phyloP scores from a whole-genome alignment of 2,329 filamentous ascomycete species.

The Trichoderma oligosporum region DNA sequence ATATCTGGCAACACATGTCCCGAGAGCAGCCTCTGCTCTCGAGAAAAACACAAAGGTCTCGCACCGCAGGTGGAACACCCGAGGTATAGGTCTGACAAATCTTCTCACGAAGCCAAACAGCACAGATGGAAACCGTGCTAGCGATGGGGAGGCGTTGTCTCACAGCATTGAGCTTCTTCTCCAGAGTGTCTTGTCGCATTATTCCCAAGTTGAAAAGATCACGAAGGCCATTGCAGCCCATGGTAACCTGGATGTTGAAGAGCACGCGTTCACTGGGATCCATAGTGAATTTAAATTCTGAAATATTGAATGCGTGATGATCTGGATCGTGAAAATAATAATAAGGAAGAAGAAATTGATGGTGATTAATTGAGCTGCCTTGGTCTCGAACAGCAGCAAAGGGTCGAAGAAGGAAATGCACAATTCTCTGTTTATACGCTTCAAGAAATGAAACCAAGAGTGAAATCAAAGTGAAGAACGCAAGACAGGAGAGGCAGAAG shows the following conservation, averaged over 20 bases:
- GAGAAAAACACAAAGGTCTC: slow-evolving; percentile 5
- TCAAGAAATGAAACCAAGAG: neutral
- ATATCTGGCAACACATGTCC: slow-evolving; percentile 14
- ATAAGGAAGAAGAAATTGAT: neutral
- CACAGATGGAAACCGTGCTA: slow-evolving; percentile 27
- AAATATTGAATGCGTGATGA: neutral
- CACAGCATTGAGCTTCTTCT: slow-evolving; percentile 22
- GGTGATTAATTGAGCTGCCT: neutral
- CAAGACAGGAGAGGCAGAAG: neutral
- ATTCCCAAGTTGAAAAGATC: slow-evolving; percentile 24
- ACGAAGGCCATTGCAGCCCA: slow-evolving; percentile 27
- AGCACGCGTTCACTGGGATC: slow-evolving; percentile 22
- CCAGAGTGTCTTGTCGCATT: slow-evolving; percentile 28
- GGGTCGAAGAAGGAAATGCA: neutral
- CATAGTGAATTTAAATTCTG: slow-evolving; percentile 20
- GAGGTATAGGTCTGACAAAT: neutral
- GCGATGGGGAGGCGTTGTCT: slow-evolving; percentile 13
- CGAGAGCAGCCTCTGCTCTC: neutral
- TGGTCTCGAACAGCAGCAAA: neutral
- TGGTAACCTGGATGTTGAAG: slow-evolving; percentile 21
- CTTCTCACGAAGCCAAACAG: slow-evolving; percentile 30
- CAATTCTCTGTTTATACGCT: neutral
- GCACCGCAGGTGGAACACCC: neutral
- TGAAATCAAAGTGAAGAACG: neutral
- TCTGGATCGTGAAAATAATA: neutral